These are phyloP conservation scores for Ceratobasidium sp. DNA, from an alignment of 1,284 basidiomycete genomes.

Conservation along the genomic window DNA sequence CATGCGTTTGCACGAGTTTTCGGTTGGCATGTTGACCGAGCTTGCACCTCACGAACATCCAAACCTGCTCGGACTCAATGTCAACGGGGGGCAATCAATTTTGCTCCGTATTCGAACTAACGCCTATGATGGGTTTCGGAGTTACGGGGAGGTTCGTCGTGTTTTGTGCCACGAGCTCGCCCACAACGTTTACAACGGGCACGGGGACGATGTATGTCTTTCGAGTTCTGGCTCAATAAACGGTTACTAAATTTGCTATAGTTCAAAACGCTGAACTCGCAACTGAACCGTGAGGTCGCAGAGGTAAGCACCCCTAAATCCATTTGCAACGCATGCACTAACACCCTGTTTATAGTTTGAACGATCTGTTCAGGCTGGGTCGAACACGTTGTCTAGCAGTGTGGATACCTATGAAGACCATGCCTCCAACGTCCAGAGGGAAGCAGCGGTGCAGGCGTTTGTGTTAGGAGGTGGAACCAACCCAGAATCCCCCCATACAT, in stretches of 20 bases:
- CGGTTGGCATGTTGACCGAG: constrained; percentile 74
- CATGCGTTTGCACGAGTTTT: constrained; percentile 73
- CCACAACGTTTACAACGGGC: constrained; percentile 77
- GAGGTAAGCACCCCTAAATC: constrained; percentile 52
- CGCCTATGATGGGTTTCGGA: constrained; percentile 73
- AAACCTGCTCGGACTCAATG: constrained; percentile 74
- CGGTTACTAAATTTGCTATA: constrained; percentile 49
- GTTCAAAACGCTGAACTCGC: constrained; percentile 82
- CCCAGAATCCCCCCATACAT: constrained; percentile 8
- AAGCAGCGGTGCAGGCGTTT: constrained; percentile 45
- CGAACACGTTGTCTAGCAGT: constrained; percentile 62
- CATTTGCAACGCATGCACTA: neutral
- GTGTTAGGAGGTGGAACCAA: constrained; percentile 48
- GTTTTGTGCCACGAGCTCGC: constrained; percentile 81
- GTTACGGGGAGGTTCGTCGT: constrained; percentile 70
- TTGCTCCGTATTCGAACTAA: constrained; percentile 75
- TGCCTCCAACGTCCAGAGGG: constrained; percentile 37
- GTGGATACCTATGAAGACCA: constrained; percentile 56
- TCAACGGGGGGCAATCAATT: constrained; percentile 59
- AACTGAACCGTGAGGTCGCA: constrained; percentile 75
- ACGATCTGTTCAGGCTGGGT: constrained; percentile 62
- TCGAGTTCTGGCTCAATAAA: neutral
- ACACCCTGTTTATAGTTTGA: constrained; percentile 60
- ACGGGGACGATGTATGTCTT: constrained; percentile 73
- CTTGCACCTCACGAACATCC: constrained; percentile 80